Conservation (phyloP, 2,329 filamentous ascomycete species). For the Paecilomyces formosus region DNA sequence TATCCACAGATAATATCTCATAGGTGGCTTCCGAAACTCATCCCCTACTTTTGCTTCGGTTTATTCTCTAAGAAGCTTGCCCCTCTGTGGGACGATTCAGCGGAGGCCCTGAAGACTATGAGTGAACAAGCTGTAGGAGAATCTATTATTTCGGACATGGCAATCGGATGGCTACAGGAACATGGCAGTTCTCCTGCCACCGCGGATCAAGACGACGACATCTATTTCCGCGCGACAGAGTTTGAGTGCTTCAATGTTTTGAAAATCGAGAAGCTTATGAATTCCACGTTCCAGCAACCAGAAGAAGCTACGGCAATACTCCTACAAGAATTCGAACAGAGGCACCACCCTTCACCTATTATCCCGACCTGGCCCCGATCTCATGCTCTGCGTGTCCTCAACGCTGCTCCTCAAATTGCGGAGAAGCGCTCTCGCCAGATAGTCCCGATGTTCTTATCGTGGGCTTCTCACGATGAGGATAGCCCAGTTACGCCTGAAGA, state of each 20-base stretch:
- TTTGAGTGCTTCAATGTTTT: constrained; percentile 79
- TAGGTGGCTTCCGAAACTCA: constrained; percentile 61
- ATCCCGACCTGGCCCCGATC: constrained; percentile 51
- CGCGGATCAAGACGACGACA: constrained; percentile 18
- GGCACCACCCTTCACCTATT: constrained; percentile 39
- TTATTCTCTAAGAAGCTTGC: constrained; percentile 78
- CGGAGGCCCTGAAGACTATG: constrained; percentile 67
- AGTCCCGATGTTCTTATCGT: constrained; percentile 77
- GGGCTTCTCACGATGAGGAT: constrained; percentile 55
- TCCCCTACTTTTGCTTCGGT: constrained; percentile 81
- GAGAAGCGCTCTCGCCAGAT: constrained; percentile 80
- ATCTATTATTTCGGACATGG: constrained; percentile 60
- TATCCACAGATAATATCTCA: constrained; percentile 55
- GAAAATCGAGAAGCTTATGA: constrained; percentile 48
- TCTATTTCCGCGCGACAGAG: constrained; percentile 32
- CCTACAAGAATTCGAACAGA: constrained; percentile 55
- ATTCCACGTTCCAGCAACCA: constrained; percentile 47
- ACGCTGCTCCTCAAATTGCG: constrained; percentile 64
- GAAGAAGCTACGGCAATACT: constrained; percentile 52
- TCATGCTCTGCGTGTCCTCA: constrained; percentile 73
- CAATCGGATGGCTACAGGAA: constrained; percentile 66
- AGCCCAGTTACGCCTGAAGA: constrained; percentile 18
- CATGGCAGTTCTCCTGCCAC: constrained; percentile 15
- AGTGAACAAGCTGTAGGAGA: constrained; percentile 65
- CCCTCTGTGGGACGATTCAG: constrained; percentile 80